Conservation (phyloP, 208 protist species). For the Tritrichomonas musculus region DNA sequence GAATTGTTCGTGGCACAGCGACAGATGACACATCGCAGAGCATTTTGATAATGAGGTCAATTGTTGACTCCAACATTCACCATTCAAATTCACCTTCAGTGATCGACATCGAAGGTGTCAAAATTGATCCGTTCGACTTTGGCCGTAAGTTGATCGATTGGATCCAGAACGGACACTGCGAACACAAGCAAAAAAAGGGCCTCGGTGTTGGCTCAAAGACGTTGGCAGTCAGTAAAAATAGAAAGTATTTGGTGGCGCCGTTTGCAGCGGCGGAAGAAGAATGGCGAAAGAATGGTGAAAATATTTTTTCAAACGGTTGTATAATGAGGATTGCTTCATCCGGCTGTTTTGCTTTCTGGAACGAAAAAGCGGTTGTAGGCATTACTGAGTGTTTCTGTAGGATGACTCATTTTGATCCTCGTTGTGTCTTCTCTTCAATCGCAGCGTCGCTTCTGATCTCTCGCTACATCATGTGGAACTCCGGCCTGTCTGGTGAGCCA, state of each 20-base stretch:
- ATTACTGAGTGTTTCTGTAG: background rate
- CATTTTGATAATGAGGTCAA: background rate
- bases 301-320: background rate
- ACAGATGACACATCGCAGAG: background rate
- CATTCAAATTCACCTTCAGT: too few relatives aligned
- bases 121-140: background rate
- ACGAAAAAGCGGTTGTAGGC: background rate
- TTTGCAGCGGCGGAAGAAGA: background rate
- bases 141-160: background rate
- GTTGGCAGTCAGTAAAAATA: background rate
- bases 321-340: background rate
- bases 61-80: too few relatives aligned
- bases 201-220: background rate
- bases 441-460: background rate
- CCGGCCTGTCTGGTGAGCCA: too few relatives aligned
- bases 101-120: background rate
- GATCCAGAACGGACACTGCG: background rate
- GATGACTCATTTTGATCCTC: background rate
- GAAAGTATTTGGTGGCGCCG: background rate
- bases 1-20: background rate
- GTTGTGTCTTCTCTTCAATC: background rate
- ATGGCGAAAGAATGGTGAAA: background rate
- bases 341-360: background rate
- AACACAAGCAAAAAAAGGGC: background rate
- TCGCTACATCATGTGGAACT: background rate